A percentile compares a stretch with the other conserved stretches of the same genome.
These are phyloP conservation scores for Aschersonia sp. DNA, from an alignment of 2,329 filamentous ascomycete genomes.

Conservation along the genomic window DNA sequence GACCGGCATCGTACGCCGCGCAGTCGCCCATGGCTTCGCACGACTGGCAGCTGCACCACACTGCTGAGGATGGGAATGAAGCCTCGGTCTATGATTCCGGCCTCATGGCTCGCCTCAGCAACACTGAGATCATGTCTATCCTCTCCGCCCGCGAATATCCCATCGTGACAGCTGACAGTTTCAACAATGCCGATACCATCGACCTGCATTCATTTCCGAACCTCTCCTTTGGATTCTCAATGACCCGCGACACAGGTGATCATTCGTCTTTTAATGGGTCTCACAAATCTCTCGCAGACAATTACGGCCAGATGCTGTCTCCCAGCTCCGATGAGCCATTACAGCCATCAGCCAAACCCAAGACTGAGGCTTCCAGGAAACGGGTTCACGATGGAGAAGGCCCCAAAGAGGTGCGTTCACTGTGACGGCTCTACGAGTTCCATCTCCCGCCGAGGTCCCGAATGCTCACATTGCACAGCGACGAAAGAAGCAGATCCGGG, in stretches of 20 bases:
- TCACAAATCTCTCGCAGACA: background rate
- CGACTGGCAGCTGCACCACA: background rate
- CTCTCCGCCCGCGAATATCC: constrained; percentile 1
- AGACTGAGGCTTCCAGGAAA: background rate
- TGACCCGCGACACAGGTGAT: background rate
- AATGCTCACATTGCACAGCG: constrained; percentile 27
- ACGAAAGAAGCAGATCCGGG: constrained; percentile 64
- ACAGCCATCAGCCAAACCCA: background rate
- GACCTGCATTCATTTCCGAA: background rate
- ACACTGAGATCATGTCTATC: constrained; percentile 1
- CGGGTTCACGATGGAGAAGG: background rate
- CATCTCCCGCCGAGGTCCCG: background rate
- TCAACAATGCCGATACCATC: no score
- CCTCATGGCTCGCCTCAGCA: constrained; percentile 9
- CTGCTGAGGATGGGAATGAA: background rate
- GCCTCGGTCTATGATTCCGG: background rate
- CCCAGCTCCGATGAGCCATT: background rate
- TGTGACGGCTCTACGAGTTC: background rate
- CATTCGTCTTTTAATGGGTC: no score
- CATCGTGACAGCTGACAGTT: background rate
- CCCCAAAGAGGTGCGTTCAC: constrained; percentile 2
- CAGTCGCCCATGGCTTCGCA: background rate
- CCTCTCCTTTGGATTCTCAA: background rate
- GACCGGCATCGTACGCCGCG: no score
- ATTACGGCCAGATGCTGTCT: background rate